Conservation (phyloP, 2,329 filamentous ascomycete genomes). For the Apiospora phragmitis region DNA sequence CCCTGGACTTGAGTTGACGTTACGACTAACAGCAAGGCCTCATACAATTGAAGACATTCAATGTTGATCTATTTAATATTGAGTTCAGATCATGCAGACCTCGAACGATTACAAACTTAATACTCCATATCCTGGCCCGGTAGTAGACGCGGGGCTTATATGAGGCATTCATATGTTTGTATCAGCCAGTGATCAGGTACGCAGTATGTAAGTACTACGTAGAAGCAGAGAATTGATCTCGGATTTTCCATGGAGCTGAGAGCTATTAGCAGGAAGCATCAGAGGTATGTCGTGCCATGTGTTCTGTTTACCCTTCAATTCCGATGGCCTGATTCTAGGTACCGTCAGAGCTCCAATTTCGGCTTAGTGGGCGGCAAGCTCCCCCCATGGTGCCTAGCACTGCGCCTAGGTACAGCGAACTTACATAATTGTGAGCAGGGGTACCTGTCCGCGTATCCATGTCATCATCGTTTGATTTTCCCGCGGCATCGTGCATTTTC, state of each 20-base stretch:
- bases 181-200: neutral
- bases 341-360: neutral
- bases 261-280: neutral
- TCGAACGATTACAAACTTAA: neutral
- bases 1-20: neutral
- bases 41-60: neutral
- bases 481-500: slow-evolving; percentile 5
- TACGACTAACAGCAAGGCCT: neutral
- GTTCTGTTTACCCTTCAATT: neutral
- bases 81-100: neutral
- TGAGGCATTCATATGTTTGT: neutral
- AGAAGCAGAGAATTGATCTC: neutral
- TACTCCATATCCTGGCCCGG: neutral
- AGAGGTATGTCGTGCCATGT: no score
- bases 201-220: neutral
- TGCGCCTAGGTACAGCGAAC: neutral
- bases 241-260: neutral
- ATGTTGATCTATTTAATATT: neutral
- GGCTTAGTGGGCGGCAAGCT: neutral
- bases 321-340: neutral
- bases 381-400: neutral
- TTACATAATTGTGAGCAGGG: slow-evolving; percentile 4
- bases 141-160: neutral
- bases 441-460: slow-evolving; percentile 14
- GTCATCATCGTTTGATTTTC: slow-evolving; percentile 20